Percentiles rank a stretch among this genome's conserved stretches.
Evolutionary conservation across 176 grass and related monocot genomes (phyloP).

Genomic region (Lolium multiflorum): DNA sequence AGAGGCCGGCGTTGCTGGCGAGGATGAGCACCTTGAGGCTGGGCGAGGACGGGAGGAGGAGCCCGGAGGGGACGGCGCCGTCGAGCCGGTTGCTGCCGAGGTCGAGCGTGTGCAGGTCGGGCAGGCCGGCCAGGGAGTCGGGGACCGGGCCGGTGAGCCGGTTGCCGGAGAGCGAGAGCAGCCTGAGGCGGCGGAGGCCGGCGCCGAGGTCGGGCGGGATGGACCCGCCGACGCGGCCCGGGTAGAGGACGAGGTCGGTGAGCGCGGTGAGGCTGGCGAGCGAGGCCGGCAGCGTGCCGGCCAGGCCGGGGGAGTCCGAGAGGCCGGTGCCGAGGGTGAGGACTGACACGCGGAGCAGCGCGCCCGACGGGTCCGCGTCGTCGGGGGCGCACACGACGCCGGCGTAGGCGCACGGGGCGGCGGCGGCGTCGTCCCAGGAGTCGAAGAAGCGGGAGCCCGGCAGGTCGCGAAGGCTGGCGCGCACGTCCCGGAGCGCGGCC

Average conservation of each 20-base stretch:
- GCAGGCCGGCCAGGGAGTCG: conserved; percentile 56
- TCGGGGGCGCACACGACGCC: conserved; percentile 73
- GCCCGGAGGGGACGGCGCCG: conserved; percentile 46
- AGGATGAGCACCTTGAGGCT: conserved; percentile 80
- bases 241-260: conserved; percentile 75
- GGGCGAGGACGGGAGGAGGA: conserved; percentile 60
- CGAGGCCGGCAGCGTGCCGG: conserved; percentile 60
- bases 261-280: conserved; percentile 66
- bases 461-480: conserved; percentile 55
- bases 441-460: conserved; percentile 79
- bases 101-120: conserved; percentile 89
- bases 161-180: conserved; percentile 72
- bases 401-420: conserved; percentile 59
- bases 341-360: conserved; percentile 67
- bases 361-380: neutral
- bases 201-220: conserved; percentile 55
- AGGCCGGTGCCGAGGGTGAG: conserved; percentile 81
- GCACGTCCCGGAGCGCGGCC: conserved; percentile 55
- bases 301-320: conserved; percentile 70
- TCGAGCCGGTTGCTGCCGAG: conserved; percentile 75
- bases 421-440: conserved; percentile 60
- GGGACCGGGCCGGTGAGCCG: conserved; percentile 61
- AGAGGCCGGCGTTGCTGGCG: conserved; percentile 68
- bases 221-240: conserved; percentile 57
- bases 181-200: conserved; percentile 61